Percentiles rank a stretch among this genome's conserved stretches.
Evolutionary conservation across 2,329 filamentous ascomycete species (phyloP).

Genomic region (Trematosphaeria pertusa): DNA sequence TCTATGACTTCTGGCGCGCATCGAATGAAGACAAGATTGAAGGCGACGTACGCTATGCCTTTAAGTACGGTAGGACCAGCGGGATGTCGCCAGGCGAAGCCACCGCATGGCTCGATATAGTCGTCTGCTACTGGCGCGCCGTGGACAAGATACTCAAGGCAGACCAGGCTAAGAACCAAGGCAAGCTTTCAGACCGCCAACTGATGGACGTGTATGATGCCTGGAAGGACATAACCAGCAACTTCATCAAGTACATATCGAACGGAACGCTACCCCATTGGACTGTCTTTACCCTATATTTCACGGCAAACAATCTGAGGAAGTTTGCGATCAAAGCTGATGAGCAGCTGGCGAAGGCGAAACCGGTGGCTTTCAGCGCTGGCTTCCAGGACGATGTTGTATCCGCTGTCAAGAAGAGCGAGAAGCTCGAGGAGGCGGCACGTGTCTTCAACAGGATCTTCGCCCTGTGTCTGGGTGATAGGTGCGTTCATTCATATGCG

Average conservation of each 20-base stretch:
- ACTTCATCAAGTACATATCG: constrained; percentile 81
- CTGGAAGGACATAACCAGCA: constrained; percentile 85
- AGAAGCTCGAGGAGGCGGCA: constrained; percentile 89
- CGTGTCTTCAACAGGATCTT: constrained; percentile 92
- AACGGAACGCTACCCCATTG: constrained; percentile 80
- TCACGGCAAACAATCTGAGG: constrained; percentile 83
- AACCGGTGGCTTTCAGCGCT: constrained; percentile 54
- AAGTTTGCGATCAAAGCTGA: constrained; percentile 92
- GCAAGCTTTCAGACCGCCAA: constrained; percentile 58
- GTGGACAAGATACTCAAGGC: constrained; percentile 74
- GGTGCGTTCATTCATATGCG: constrained; percentile 59
- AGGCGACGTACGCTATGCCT: constrained; percentile 71
- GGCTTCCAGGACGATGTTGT: constrained; percentile 83
- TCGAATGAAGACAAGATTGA: constrained; percentile 72
- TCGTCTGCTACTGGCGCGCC: constrained; percentile 83
- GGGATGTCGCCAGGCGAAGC: constrained; percentile 71
- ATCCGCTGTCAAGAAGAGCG: constrained; percentile 68
- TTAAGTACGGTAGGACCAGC: constrained; percentile 68
- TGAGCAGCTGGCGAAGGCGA: constrained; percentile 65
- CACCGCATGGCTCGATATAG: constrained; percentile 86
- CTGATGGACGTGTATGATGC: constrained; percentile 85
- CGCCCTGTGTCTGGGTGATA: constrained; percentile 85
- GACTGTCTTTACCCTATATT: constrained; percentile 91
- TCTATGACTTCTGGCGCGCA: constrained; percentile 74
- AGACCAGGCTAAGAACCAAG: constrained; percentile 61